Evolutionary conservation across 164 flowering plant genomes (phyloP).

Genomic region (Annona cherimola): DNA sequence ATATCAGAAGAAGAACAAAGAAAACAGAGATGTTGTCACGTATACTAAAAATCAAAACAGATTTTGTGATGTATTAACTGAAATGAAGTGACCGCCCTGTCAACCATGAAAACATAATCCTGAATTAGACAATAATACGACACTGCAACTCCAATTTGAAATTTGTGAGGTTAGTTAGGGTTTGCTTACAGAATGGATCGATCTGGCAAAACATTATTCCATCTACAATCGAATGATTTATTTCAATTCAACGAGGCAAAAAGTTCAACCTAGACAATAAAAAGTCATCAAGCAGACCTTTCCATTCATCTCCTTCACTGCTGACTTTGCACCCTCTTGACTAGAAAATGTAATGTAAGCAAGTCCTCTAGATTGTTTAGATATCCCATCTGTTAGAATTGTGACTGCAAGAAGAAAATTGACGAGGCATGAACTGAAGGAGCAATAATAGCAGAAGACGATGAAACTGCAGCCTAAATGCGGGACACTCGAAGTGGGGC

Average conservation of each 20-base stretch:
- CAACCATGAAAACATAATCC: no score
- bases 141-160: background rate
- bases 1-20: background rate
- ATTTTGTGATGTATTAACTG: no score
- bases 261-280: background rate
- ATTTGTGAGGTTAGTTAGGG: background rate
- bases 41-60: no score
- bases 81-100: no score
- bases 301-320: conserved; percentile 36
- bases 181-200: background rate
- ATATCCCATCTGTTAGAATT: conserved; percentile 21
- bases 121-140: no score
- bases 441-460: background rate
- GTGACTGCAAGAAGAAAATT: conserved; percentile 21
- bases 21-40: background rate
- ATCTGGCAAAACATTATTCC: background rate
- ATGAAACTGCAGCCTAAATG: background rate
- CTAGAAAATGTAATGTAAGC: conserved; percentile 34
- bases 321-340: conserved; percentile 28
- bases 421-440: background rate
- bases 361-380: conserved; percentile 29
- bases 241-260: background rate
- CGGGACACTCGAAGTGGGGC: no score
- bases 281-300: conserved; percentile 17
- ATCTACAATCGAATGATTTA: background rate